A percentile compares a stretch with the other conserved stretches of the same genome.
Evolutionary conservation across 495 filamentous ascomycete species (phyloP).

Genomic region (Lophium mytilinum): DNA sequence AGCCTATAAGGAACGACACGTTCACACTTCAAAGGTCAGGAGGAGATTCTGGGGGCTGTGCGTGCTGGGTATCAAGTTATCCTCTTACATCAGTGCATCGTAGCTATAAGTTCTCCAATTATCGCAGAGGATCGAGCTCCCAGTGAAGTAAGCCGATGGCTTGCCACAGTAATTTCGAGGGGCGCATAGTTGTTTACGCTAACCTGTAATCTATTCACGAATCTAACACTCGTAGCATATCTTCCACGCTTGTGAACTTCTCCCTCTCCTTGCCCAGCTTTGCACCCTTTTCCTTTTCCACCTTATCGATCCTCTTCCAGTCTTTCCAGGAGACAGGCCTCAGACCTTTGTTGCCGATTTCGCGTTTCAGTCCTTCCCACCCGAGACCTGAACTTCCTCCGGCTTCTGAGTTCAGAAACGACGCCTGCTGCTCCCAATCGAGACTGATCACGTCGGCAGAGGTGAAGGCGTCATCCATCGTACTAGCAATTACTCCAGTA

Average conservation of each 20-base stretch:
- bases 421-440: conserved; percentile 50
- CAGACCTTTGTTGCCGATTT: conserved; percentile 44
- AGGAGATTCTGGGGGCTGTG: too few species aligned
- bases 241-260: conserved; percentile 67
- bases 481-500: conserved; percentile 90
- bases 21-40: too few species aligned
- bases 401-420: conserved; percentile 22
- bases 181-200: too few species aligned
- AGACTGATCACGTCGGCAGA: conserved; percentile 72
- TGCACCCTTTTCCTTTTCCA: conserved; percentile 60
- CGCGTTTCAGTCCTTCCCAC: conserved; percentile 64
- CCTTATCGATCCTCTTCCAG: conserved; percentile 77
- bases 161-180: too few species aligned
- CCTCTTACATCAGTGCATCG: too few species aligned
- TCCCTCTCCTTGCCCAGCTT: conserved; percentile 68
- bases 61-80: too few species aligned
- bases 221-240: conserved; percentile 68
- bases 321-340: conserved; percentile 68
- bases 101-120: too few species aligned
- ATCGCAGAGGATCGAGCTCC: too few species aligned
- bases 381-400: conserved; percentile 45
- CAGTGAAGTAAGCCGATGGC: too few species aligned
- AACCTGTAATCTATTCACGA: background rate
- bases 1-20: too few species aligned
- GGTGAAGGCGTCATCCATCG: conserved; percentile 89